Percentiles rank a stretch among this genome's conserved stretches.
Conservation (phyloP, 2,329 filamentous ascomycete species). For the Talaromyces sp. region DNA sequence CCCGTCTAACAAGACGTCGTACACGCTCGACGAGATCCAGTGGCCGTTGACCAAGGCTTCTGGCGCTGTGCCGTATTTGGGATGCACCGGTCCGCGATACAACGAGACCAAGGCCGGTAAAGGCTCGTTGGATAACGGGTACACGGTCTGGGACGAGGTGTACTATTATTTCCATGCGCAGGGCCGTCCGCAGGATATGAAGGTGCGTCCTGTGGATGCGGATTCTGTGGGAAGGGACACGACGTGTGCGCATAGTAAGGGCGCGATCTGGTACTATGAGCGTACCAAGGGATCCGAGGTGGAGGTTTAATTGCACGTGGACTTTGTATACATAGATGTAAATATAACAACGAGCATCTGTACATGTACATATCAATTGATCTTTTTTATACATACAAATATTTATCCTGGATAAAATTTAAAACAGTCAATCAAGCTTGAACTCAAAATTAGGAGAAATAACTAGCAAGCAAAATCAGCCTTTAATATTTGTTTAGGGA, state of each 20-base stretch:
- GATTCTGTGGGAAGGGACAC: conserved; percentile 13
- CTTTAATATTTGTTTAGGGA: too few relatives aligned
- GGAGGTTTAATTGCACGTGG: neutral
- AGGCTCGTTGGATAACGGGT: conserved; percentile 51
- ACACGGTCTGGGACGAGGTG: conserved; percentile 55
- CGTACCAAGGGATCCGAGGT: conserved; percentile 1
- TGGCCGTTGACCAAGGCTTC: conserved; percentile 45
- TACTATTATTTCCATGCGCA: conserved; percentile 63
- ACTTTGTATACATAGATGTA: neutral
- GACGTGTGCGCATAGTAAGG: conserved; percentile 18
- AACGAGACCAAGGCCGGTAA: conserved; percentile 56
- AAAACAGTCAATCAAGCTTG: too few relatives aligned
- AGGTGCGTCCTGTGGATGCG: conserved; percentile 36
- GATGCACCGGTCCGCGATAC: conserved; percentile 56
- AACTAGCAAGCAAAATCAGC: too few relatives aligned
- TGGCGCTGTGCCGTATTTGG: conserved; percentile 56
- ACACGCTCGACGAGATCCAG: conserved; percentile 51
- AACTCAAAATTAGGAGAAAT: too few relatives aligned
- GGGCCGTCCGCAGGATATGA: conserved; percentile 52
- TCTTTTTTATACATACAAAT: neutral
- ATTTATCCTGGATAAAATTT: too few relatives aligned
- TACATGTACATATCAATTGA: neutral
- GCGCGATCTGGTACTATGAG: conserved; percentile 10
- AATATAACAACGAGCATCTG: neutral
- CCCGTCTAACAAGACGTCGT: conserved; percentile 56